Base-by-base conservation (phyloP, 164 flowering plant species). In the Nymphaea thermarum region DNA sequence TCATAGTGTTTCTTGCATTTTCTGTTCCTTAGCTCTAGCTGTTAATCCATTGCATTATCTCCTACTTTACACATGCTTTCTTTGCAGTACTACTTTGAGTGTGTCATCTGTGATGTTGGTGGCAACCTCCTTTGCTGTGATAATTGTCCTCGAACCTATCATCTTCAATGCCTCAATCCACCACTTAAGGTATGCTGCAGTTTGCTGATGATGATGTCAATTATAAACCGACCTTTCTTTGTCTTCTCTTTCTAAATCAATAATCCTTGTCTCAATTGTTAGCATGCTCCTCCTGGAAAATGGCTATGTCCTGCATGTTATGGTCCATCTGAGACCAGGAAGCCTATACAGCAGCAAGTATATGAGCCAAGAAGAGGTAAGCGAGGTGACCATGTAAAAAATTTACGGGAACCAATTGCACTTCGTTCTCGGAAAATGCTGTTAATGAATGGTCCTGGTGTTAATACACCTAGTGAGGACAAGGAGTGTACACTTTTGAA, bases 61-160 rank as follows among this genome's bases (percentile, higher is more conserved):
- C 15, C 8, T 61, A 8, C n/a, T 17, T 62, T 62, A 17, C n/a
- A 41, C 64, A 62, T 62, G n/a, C 70, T 71, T 41, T 74, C 59
- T 64, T 73, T 80, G 43, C 87, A 95, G 99, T 84, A 95, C 77
- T 89, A 82, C 83, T 95, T 75, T 79, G 99, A 95, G 81, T 95
- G 99, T 74, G 96, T 81, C 61, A 75, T 95, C 71, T 95, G 99
- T 77, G 97, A 95, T 80, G 80, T 85, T 82, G 97, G 98, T 73
- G 98, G 98, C 66, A 84, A 89, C 82, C 79, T 93, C 81, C 84
- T 93, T 7, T 93, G 98, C 76, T 93, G 98, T 77, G 98, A 93
- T 75, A 78, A 85, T 72, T 93, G 98, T 75, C 98, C 98, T 44
- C 77, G 88, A 44, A 87, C 93, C 5, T 93, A 91, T 80, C 98